Base-by-base conservation (phyloP, 306 rosid species). In the Dicorynia guianensis region DNA sequence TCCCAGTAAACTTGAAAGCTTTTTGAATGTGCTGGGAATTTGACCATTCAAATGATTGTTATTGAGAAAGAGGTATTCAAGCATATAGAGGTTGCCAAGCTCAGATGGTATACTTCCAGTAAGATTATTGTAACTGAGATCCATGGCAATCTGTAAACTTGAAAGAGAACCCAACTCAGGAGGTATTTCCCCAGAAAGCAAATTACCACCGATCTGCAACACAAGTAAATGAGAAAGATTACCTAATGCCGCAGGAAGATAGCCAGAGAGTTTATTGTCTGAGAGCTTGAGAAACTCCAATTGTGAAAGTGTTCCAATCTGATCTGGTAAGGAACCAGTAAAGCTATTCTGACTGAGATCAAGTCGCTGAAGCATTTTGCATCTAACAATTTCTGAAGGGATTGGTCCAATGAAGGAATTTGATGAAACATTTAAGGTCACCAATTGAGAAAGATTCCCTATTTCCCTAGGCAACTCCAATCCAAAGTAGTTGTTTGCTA, bases 271-370 rank as follows among this genome's bases (percentile, higher is more conserved):
- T 33, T 84, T 78, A 76, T 96, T 92, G 35, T 86, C 83, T 8
- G 98, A 90, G 67, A 90, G 89, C 84, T 83, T 76, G 85, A 96
- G 93, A 66, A 93, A 73, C 90, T 96, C 99, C 89, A 96, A 77
- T 49, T 92, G 93, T 30, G 79, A 82, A 71, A 96, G 94, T 33
- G 89, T 87, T 83, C 98, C 99, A 9, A 93, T 63, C 86, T 89
- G 91, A 75, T 69, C 48, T 3, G 96, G 99, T 71, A 96, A 84
- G 70, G 89, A 71, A 54, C 82, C 90, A 4, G 50, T 47, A 47
- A 96, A 93, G 71, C 71, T 82, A 61, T 96, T 96, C 47, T 36
- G 74, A 67, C 99, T 90, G 76, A 96, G 90, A 76, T 96, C 99
- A 11, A 96, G 97, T 52, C 99, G 87, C 60, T 96, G 99, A 59